Base-by-base conservation (phyloP, 2,329 filamentous ascomycete species). In the Colletotrichum ledebouriae region DNA sequence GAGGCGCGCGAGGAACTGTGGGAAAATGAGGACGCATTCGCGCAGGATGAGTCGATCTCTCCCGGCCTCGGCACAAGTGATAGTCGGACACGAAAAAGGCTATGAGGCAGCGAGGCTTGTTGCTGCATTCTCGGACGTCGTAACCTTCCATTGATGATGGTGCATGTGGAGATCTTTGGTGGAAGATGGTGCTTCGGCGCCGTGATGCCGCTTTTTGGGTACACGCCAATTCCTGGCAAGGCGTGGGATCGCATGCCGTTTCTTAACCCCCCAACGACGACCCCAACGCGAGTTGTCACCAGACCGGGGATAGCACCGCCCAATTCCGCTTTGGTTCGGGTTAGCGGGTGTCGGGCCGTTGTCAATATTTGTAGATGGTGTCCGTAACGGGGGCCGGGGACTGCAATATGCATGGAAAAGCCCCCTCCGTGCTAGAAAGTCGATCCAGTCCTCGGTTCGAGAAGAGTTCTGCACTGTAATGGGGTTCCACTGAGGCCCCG, bases 11-110 rank as follows among this genome's bases (percentile, higher is more conserved):
- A 39, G 37, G 25, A 56, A 29, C 61, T 34, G 55, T 17, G 61
- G 55, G 33, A 44, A 62, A 47, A 64, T 59, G 61, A 56, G 34
- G 33, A 37, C 34, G 20, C 42, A 59, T 68, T 55, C n/a, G 47
- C 65, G 55, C 41, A 12, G 25, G 47, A 37, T 42, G 42, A 59
- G 55, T 55, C 55, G 55, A 63, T 58, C 44, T 52, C 34, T 33
- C 34, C 50, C n/a, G 10, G 12, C 13, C 44, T 29, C 12, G 17
- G 22, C 63, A 63, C 44, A 67, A 58, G 46, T 58, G 64, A 67
- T 22, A 37, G 37, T 29, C 46, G 13, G 29, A 33, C 33, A 44
- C 59, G 12, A 44, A 39, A 49, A 29, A 17, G 17, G 17, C 17
- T 17, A 17, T 17, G 17, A 33, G 34, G 6, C 22, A 6, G 37